Evolutionary conservation across 2,329 filamentous ascomycete species (phyloP).

Genomic region (Trichoderma lentiforme): DNA sequence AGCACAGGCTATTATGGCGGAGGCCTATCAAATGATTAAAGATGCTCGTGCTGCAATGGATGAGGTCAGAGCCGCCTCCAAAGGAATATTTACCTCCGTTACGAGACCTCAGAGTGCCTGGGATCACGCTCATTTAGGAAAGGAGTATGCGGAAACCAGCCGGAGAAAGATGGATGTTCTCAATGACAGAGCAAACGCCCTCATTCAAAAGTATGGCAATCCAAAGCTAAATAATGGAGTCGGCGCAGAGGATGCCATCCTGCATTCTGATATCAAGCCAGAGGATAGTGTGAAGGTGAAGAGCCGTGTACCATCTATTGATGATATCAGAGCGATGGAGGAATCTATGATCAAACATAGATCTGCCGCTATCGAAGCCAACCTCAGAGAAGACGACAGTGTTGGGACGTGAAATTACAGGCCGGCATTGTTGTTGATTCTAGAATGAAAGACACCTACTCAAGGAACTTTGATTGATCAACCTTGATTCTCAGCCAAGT

Average conservation of each 20-base stretch:
- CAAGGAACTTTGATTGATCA: background rate
- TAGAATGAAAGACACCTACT: background rate
- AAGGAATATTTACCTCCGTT: too few species aligned
- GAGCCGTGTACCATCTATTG: too few species aligned
- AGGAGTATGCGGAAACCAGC: background rate
- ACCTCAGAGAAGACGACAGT: too few species aligned
- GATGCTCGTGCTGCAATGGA: background rate
- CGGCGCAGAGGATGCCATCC: background rate
- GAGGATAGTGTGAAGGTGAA: too few species aligned
- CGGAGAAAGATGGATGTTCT: background rate
- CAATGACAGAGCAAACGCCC: background rate
- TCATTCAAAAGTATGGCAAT: background rate
- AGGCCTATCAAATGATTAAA: background rate
- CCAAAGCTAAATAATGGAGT: background rate
- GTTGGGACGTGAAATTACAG: too few species aligned
- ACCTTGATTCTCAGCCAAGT: background rate
- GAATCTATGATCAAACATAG: too few species aligned
- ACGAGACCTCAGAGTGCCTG: background rate
- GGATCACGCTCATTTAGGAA: background rate
- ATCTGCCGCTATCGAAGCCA: too few species aligned
- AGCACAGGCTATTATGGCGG: background rate
- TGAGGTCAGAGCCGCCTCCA: rapidly evolving
- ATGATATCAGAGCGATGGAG: too few species aligned
- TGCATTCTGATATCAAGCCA: background rate
- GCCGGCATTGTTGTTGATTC: too few species aligned